A percentile compares a stretch with the other conserved stretches of the same genome.
Evolutionary conservation across 148 eudicot genomes (phyloP).

Genomic region (Spergularia bocconei): DNA sequence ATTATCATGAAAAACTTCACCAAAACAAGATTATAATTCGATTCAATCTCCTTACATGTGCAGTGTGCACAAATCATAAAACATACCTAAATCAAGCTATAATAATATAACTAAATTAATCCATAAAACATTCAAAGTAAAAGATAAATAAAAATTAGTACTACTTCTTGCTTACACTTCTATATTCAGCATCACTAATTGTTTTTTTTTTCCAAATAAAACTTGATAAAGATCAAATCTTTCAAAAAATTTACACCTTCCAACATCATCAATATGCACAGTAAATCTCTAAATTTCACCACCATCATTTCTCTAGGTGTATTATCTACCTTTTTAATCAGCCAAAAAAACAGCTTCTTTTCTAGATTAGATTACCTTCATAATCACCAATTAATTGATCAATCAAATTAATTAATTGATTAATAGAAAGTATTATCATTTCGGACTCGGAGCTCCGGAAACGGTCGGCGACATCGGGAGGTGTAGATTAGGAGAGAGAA

Average conservation of each 20-base stretch:
- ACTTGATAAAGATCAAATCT: too few relatives aligned
- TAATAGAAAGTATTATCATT: conserved; percentile 25
- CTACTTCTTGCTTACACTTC: neutral
- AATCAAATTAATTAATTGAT: too few relatives aligned
- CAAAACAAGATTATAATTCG: neutral
- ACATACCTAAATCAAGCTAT: neutral
- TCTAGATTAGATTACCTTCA: neutral
- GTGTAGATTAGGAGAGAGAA: conserved; percentile 40
- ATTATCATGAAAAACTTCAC: neutral
- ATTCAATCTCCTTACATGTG: conserved; percentile 14
- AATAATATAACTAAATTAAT: conserved; percentile 4
- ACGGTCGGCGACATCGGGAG: conserved; percentile 61
- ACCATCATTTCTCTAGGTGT: too few relatives aligned
- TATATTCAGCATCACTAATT: conserved; percentile 16
- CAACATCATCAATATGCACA: too few relatives aligned
- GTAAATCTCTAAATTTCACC: too few relatives aligned
- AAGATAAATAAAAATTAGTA: too few relatives aligned
- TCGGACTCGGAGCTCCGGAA: conserved; percentile 67
- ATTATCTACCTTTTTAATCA: too few relatives aligned
- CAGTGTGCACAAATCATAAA: neutral
- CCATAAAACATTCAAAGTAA: neutral
- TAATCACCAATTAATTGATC: conserved; percentile 23
- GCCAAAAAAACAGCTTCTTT: too few relatives aligned
- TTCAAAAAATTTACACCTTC: too few relatives aligned
- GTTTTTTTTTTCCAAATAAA: too few relatives aligned